Conservation (phyloP, 768 basidiomycete species). For the Rhizopogon rudus region DNA sequence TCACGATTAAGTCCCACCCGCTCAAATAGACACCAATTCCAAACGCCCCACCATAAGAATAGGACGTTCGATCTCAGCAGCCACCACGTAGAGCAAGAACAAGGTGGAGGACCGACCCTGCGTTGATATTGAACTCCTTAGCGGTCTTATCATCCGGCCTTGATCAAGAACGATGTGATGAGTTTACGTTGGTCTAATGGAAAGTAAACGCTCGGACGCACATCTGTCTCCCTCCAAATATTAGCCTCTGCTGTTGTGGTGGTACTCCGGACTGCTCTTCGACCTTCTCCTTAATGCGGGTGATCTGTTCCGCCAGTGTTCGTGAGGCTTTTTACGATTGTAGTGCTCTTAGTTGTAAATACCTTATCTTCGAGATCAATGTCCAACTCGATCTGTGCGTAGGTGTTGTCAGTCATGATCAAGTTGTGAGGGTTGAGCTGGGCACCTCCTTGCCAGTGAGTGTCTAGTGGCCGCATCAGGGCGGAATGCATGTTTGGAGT, state of each 20-base stretch:
- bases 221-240: slow-evolving; percentile 92
- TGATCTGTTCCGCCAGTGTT: slow-evolving; percentile 49
- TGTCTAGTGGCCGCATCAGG: slow-evolving; percentile 46
- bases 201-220: slow-evolving; percentile 32
- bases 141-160: slow-evolving; percentile 93
- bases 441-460: slow-evolving; percentile 94
- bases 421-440: slow-evolving; percentile 1
- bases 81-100: slow-evolving; percentile 96
- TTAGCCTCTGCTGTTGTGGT: slow-evolving; percentile 91
- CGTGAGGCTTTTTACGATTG: background rate
- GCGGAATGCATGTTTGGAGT: background rate
- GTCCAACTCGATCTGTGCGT: slow-evolving; percentile 82
- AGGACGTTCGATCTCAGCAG: slow-evolving; percentile 29
- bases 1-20: background rate
- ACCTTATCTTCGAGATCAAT: slow-evolving; percentile 91
- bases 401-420: slow-evolving; percentile 9
- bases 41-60: background rate
- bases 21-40: too few species aligned
- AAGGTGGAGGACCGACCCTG: slow-evolving; percentile 87
- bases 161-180: background rate
- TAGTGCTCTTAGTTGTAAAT: background rate
- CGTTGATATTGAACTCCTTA: slow-evolving; percentile 73
- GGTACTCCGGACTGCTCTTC: slow-evolving; percentile 99
- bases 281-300: slow-evolving; percentile 94
- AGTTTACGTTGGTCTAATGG: background rate